Conservation (phyloP, 2,329 filamentous ascomycete genomes). For the Proliferodiscus dingleyae region DNA sequence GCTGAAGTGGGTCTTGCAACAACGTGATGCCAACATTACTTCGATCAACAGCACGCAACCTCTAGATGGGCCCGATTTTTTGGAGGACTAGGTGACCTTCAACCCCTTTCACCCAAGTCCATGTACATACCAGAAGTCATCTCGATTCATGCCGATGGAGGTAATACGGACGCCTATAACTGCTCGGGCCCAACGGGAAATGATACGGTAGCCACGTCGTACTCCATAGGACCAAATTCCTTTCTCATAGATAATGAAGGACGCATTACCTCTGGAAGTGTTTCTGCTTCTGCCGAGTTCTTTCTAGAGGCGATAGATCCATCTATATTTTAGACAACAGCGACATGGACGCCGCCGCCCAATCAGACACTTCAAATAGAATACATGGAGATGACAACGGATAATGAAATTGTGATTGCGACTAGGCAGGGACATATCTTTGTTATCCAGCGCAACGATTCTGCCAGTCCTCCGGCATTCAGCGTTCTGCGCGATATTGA, state of each 20-base stretch:
- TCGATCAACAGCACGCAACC: background rate
- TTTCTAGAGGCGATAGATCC: slow-evolving; percentile 1
- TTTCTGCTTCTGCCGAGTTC: background rate
- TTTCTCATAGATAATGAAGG: background rate
- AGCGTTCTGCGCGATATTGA: background rate
- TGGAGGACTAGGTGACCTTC: background rate
- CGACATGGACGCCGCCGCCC: background rate
- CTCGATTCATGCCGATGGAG: slow-evolving; percentile 1
- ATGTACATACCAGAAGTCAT: slow-evolving; percentile 2
- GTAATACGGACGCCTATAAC: background rate
- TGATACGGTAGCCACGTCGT: background rate
- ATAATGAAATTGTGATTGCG: background rate
- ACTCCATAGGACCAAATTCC: background rate
- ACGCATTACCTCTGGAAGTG: background rate
- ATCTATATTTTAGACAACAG: background rate
- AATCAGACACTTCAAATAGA: background rate
- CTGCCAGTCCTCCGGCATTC: background rate
- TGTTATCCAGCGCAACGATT: background rate
- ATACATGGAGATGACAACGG: background rate
- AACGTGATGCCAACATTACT: background rate
- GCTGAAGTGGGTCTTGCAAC: too few relatives aligned
- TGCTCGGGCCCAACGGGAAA: slow-evolving; percentile 1
- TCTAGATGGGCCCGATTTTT: background rate
- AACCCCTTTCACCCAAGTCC: slow-evolving; percentile 1
- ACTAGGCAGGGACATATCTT: background rate